phyloP scores from a whole-genome alignment of 2,329 filamentous ascomycete genomes.

The Mycosphaerella sp. region DNA sequence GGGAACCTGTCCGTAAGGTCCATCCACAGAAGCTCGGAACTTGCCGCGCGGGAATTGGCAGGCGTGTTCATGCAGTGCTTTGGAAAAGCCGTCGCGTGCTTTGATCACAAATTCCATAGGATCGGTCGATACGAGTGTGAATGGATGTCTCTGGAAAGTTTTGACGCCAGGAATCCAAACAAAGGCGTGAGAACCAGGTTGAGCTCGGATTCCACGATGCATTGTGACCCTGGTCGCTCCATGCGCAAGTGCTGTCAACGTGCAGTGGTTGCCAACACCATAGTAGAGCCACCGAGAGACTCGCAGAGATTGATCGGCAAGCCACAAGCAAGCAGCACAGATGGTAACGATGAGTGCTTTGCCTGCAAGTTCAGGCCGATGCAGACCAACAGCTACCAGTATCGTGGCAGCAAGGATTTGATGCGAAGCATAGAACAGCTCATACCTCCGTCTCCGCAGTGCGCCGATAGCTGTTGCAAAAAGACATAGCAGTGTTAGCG shows the following conservation, averaged over 20 bases:
- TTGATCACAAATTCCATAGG: conserved; percentile 22
- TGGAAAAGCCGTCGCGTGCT: conserved; percentile 23
- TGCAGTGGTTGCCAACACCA: conserved; percentile 15
- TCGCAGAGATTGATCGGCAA: conserved; percentile 19
- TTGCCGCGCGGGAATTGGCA: conserved; percentile 13
- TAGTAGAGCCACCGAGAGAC: conserved; percentile 20
- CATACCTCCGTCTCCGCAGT: conserved; percentile 23
- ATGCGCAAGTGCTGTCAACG: conserved; percentile 19
- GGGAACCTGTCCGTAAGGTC: conserved; percentile 28
- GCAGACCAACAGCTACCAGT: conserved; percentile 22
- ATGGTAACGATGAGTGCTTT: conserved; percentile 22
- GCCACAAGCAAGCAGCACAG: conserved; percentile 18
- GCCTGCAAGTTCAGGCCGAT: conserved; percentile 18
- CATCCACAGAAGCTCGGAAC: conserved; percentile 23
- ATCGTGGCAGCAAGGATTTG: conserved; percentile 18
- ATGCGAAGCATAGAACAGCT: conserved; percentile 24
- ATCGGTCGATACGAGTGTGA: conserved; percentile 20
- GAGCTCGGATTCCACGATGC: conserved; percentile 12
- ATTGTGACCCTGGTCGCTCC: conserved; percentile 21
- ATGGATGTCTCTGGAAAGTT: conserved; percentile 22
- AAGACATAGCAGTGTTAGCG: conserved; percentile 22
- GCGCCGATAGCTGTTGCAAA: conserved; percentile 20
- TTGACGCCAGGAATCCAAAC: conserved; percentile 23
- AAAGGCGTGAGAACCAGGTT: conserved; percentile 23
- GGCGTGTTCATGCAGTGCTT: conserved; percentile 18